Base-by-base conservation (phyloP, 176 grass and related monocot genomes). In the Bonia amplexicaulis region DNA sequence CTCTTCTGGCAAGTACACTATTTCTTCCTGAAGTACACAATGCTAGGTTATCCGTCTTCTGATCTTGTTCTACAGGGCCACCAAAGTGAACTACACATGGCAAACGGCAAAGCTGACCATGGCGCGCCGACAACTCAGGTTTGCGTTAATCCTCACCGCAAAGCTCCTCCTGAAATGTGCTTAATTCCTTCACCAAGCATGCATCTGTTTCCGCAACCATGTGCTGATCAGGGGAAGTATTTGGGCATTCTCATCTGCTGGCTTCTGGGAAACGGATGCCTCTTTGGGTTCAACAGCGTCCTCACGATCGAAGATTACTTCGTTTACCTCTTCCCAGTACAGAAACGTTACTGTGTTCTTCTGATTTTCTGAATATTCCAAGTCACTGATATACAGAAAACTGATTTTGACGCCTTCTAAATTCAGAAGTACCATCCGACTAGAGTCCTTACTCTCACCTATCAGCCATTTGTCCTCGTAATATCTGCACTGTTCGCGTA, bases 281-380 rank as follows among this genome's bases (percentile, higher is more conserved):
- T 92, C 79, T 88, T 92, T 37, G 80, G 85, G 53, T 90, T 83
- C 68, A 92, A 95, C n/a, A 81, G 93, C 69, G 79, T 95, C 85
- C 75, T 92, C 17, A 92, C 90, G 3, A 90, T 90, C 27, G 85
- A 95, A 88, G 93, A 95, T 88, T 92, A 92, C 72, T 84, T 75
- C 42, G 17, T 65, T 1, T 78, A 88, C 82, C 90, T 94, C 69
- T 94, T 92, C 74, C 85, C 93, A 4, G 90, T 92, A 92, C 26
- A 76, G 55, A n/a, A 70, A 27, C 4, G 7, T 61, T 66, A 10
- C 11, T 23, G 14, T 4, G 26, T 26, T n/a, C n/a, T 44, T 71
- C 63, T 5, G 10, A 26, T 61, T 61, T 13, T 62, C n/a, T 12
- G 12, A 62, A 12, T 27, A 64, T 64, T 6, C 6, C 3, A 49